Percentiles rank a stretch among this genome's conserved stretches.
phyloP scores from a whole-genome alignment of 2,329 filamentous ascomycete species.

The Sclerotinia trifoliorum region DNA sequence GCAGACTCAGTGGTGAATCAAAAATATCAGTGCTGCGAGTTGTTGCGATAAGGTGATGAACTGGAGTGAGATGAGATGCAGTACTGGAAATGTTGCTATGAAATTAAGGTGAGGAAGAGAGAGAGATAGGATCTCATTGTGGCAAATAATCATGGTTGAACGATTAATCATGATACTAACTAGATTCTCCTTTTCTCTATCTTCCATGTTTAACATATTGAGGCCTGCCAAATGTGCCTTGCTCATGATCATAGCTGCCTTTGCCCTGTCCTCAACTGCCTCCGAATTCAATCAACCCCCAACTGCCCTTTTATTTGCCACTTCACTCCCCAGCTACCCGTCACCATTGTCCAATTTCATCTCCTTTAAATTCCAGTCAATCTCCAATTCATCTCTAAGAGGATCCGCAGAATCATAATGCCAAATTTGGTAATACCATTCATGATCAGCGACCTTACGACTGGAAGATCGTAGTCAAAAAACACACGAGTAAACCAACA shows the following conservation, averaged over 20 bases:
- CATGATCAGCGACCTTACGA: too few relatives aligned
- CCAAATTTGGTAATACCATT: too few relatives aligned
- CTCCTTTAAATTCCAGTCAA: too few relatives aligned
- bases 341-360: rapidly evolving
- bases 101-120: too few relatives aligned
- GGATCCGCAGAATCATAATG: background rate
- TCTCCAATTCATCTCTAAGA: background rate
- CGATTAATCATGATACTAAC: background rate
- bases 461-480: too few relatives aligned
- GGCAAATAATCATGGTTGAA: background rate
- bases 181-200: background rate
- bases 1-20: too few relatives aligned
- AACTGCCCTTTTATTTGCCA: background rate
- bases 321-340: background rate
- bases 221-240: background rate
- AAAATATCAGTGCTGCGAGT: too few relatives aligned
- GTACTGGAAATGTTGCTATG: too few relatives aligned
- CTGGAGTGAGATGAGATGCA: too few relatives aligned
- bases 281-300: background rate
- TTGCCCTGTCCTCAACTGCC: background rate
- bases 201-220: background rate
- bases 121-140: background rate
- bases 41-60: too few relatives aligned
- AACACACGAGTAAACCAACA: too few relatives aligned
- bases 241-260: background rate